These are phyloP conservation scores for Parmelia sp. DNA, from an alignment of 495 filamentous ascomycete genomes.

Conservation along the genomic window DNA sequence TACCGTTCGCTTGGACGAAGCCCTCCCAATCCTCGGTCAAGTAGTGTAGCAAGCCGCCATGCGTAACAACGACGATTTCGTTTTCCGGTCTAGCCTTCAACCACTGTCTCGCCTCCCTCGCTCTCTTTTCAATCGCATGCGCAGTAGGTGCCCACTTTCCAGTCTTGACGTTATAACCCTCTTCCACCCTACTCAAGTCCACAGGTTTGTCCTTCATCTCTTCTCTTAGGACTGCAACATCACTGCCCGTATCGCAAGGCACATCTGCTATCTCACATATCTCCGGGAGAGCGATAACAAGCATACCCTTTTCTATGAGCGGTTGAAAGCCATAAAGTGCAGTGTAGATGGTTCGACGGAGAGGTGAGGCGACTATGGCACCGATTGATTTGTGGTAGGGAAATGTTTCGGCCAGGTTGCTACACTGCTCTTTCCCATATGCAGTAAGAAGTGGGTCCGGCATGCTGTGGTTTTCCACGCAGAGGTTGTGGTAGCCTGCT, in stretches of 20 bases:
- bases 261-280: conserved; percentile 72
- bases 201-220: conserved; percentile 46
- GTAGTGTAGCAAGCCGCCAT: conserved; percentile 68
- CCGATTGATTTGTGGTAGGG: conserved; percentile 58
- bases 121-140: conserved; percentile 54
- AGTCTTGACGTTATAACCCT: conserved; percentile 67
- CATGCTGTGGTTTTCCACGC: conserved; percentile 60
- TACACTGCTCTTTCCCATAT: conserved; percentile 71
- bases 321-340: conserved; percentile 64
- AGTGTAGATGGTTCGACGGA: conserved; percentile 79
- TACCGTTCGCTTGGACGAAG: conserved; percentile 26
- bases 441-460: conserved; percentile 73
- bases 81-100: conserved; percentile 51
- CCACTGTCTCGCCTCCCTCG: conserved; percentile 59
- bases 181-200: conserved; percentile 53
- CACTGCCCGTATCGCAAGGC: conserved; percentile 73
- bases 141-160: conserved; percentile 55
- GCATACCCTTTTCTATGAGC: conserved; percentile 42
- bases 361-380: conserved; percentile 72
- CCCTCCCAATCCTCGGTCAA: conserved; percentile 80
- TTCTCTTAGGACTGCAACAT: conserved; percentile 43
- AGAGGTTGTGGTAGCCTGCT: conserved; percentile 74
- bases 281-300: conserved; percentile 66
- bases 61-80: conserved; percentile 66
- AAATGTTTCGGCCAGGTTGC: conserved; percentile 53